phyloP scores from a whole-genome alignment of 2,329 filamentous ascomycete genomes.

The Alternaria tenuissima region DNA sequence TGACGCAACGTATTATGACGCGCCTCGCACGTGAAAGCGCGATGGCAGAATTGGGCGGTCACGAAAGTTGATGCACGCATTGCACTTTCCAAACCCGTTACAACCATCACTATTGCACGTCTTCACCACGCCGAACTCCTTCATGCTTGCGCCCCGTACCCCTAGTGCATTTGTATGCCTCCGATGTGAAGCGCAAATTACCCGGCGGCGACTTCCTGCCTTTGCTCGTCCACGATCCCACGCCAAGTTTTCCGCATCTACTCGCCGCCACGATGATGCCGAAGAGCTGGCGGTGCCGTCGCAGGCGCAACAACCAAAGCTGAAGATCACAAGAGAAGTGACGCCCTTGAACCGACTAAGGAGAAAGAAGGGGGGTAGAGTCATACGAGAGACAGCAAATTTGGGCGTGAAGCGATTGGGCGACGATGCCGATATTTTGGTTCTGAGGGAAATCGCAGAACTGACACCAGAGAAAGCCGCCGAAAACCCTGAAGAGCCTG shows the following conservation, averaged over 20 bases:
- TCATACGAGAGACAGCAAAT: conserved; percentile 37
- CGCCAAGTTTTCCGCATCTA: conserved; percentile 41
- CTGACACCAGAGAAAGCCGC: neutral
- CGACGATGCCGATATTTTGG: conserved; percentile 46
- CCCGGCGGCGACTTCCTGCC: conserved; percentile 28
- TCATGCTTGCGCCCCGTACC: conserved; percentile 49
- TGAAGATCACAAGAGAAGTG: conserved; percentile 20
- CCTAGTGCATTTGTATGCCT: conserved; percentile 51
- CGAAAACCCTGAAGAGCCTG: conserved; percentile 8
- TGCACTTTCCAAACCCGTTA: conserved; percentile 13
- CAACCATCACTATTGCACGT: conserved; percentile 7
- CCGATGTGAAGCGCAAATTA: conserved; percentile 48
- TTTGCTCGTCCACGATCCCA: conserved; percentile 24
- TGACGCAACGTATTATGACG: conserved; percentile 4
- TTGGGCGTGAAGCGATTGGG: conserved; percentile 46
- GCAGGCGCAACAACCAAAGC: neutral
- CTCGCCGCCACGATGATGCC: conserved; percentile 32
- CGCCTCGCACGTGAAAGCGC: conserved; percentile 46
- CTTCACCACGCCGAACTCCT: conserved; percentile 17
- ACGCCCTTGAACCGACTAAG: conserved; percentile 31
- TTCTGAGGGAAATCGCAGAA: conserved; percentile 40
- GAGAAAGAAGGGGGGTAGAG: conserved; percentile 35
- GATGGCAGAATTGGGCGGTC: conserved; percentile 46
- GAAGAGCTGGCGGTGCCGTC: conserved; percentile 12
- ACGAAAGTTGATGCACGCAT: conserved; percentile 34